These are phyloP conservation scores for Monilinia fructicola DNA, from an alignment of 2,329 filamentous ascomycete genomes.

Conservation along the genomic window DNA sequence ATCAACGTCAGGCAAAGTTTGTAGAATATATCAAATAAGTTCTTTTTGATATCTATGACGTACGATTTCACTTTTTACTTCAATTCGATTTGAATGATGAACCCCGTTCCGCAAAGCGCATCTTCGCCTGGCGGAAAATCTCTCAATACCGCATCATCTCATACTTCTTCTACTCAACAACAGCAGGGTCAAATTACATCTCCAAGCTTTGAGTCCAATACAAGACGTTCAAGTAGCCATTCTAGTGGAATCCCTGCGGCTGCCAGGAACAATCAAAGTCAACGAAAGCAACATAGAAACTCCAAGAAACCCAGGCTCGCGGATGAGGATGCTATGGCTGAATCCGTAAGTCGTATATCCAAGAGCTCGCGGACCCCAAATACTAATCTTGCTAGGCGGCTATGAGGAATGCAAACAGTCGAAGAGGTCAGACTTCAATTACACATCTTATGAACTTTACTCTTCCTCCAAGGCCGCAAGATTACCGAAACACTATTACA, in stretches of 20 bases:
- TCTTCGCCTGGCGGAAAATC: conserved; percentile 39
- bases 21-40: not conserved
- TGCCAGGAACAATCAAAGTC: conserved; percentile 72
- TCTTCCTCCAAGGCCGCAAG: conserved; percentile 70
- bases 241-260: conserved; percentile 40
- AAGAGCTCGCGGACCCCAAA: not conserved
- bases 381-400: conserved; percentile 32
- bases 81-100: conserved; percentile 33
- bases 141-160: conserved; percentile 37
- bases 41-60: not conserved
- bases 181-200: conserved; percentile 36
- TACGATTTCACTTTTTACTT: conserved; percentile 12
- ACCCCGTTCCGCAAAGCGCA: conserved; percentile 37
- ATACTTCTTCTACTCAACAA: conserved; percentile 36
- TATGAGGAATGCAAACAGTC: conserved; percentile 65
- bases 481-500: conserved; percentile 50
- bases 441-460: conserved; percentile 95
- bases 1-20: not conserved
- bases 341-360: conserved; percentile 56
- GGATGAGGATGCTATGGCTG: conserved; percentile 85
- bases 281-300: conserved; percentile 80
- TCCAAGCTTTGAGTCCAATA: conserved; percentile 37
- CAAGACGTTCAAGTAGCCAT: conserved; percentile 34
- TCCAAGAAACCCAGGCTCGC: conserved; percentile 71
- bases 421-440: conserved; percentile 93